Percentiles rank a stretch among this genome's conserved stretches.
phyloP scores from a whole-genome alignment of 2,329 filamentous ascomycete genomes.

The Xylariaceae sp. region DNA sequence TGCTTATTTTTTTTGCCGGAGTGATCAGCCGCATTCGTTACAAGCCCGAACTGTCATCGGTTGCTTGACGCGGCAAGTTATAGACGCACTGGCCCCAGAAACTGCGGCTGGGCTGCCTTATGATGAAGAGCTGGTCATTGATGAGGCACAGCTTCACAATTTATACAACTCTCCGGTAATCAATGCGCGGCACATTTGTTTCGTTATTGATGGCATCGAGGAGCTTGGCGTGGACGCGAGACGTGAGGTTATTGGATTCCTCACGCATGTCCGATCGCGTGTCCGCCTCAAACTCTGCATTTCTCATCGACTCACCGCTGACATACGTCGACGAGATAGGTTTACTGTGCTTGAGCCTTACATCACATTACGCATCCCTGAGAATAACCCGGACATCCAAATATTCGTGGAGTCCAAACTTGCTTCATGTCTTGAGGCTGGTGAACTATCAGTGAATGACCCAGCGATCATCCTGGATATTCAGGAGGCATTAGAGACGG shows the following conservation, averaged over 20 bases:
- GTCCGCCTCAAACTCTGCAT: constrained; percentile 3
- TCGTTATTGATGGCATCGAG: constrained; percentile 10
- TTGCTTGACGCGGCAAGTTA: constrained; percentile 12
- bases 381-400: constrained; percentile 8
- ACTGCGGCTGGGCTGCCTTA: background rate
- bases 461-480: constrained; percentile 9
- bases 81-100: constrained; percentile 1
- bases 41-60: constrained; percentile 7
- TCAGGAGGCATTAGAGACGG: constrained; percentile 15
- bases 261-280: constrained; percentile 1
- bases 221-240: constrained; percentile 1
- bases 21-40: constrained; percentile 5
- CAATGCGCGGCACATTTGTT: background rate
- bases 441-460: constrained; percentile 6
- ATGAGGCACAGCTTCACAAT: background rate
- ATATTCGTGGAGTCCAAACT: constrained; percentile 9
- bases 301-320: constrained; percentile 6
- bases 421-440: constrained; percentile 1
- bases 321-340: background rate
- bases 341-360: background rate
- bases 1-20: constrained; percentile 33
- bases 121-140: background rate
- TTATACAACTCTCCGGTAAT: background rate
- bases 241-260: background rate
- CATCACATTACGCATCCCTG: constrained; percentile 1